Evolutionary conservation across 2,329 filamentous ascomycete genomes (phyloP), one percentile per base, ranked within the genome.

Genomic region (Dendrostoma leiphaemia): DNA sequence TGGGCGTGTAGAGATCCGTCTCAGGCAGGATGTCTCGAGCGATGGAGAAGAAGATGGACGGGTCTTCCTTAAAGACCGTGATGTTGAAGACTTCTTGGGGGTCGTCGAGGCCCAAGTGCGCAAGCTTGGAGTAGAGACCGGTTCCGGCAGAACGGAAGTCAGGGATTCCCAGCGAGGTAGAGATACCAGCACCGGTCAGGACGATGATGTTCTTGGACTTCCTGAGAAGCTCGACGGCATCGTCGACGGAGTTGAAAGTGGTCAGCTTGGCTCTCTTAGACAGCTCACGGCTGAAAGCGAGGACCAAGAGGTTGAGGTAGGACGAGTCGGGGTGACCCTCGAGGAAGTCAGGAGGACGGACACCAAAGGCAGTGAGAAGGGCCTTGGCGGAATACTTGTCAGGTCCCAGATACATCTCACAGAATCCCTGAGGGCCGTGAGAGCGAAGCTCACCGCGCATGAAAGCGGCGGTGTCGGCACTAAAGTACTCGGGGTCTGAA

Each of bases 61-160:
- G 94, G 66, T 97, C 89, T 45, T 92, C 82, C 62, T 85, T 85
- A 71, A 99, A 99, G 61, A 92, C 80, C 49, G 84, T 73, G 60
- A 97, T 94, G 72, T 96, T 91, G 66, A 99, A 99, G 24, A 97
- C 91, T 66, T 97, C 91, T 67, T 97, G 92, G 1, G 93, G 93
- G 64, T 97, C 92, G 59, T 77, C 84, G 57, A 87, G 74, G 6
- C 91, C 91, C 57, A 94, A 81, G 64, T 90, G 84, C 62, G 83
- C 85, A 48, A 97, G 78, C 67, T 91, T 88, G 43, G 91, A 87
- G 73, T 97, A 97, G 53, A 97, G 86, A 47, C 93, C 93, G 1
- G 87, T 96, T 65, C 90, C 89, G 70, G 94, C 94, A 49, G 92
- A 97, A 61, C 94, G 87, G 67, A 99, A 99, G 70, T 99, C 94